Percentiles rank a stretch among this genome's conserved stretches.
These are phyloP conservation scores for Solanum medicagineum DNA, from an alignment of 257 asterid species.

Conservation along the genomic window DNA sequence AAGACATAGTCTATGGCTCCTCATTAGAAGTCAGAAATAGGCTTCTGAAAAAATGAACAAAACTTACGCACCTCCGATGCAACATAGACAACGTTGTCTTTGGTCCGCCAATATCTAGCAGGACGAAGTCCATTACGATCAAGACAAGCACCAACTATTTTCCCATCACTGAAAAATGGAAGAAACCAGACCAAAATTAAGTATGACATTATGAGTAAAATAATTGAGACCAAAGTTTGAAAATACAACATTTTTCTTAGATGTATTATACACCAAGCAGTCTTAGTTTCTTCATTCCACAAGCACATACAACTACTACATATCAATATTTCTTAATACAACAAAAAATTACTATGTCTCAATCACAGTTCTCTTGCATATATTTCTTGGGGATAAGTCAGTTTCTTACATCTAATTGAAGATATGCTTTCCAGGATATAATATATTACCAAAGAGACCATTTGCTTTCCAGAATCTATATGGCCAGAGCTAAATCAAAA, in stretches of 20 bases:
- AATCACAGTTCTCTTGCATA: not conserved
- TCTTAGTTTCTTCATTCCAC: not conserved
- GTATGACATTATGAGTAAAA: not conserved
- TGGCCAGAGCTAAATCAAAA: not conserved
- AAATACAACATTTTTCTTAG: not conserved
- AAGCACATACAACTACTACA: not conserved
- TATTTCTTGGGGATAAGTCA: not conserved
- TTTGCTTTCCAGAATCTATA: not conserved
- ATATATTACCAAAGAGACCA: not conserved
- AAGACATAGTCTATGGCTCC: not conserved
- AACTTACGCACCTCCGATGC: conserved; percentile 84
- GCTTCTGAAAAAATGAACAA: not conserved
- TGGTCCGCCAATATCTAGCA: conserved; percentile 97
- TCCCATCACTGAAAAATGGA: conserved; percentile 68
- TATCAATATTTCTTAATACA: not conserved
- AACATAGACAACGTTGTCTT: conserved; percentile 87
- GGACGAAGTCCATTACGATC: conserved; percentile 99
- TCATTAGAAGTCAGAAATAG: not conserved
- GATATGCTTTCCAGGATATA: not conserved
- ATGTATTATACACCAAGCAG: not conserved
- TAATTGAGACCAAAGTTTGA: not conserved
- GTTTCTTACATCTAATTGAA: not conserved
- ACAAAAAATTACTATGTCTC: not conserved
- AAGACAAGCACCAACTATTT: conserved; percentile 98
- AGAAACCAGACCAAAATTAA: not conserved